A percentile compares a stretch with the other conserved stretches of the same genome.
Evolutionary conservation across 2,329 filamentous ascomycete species (phyloP).

Genomic region (Chaetomiaceae sp.): DNA sequence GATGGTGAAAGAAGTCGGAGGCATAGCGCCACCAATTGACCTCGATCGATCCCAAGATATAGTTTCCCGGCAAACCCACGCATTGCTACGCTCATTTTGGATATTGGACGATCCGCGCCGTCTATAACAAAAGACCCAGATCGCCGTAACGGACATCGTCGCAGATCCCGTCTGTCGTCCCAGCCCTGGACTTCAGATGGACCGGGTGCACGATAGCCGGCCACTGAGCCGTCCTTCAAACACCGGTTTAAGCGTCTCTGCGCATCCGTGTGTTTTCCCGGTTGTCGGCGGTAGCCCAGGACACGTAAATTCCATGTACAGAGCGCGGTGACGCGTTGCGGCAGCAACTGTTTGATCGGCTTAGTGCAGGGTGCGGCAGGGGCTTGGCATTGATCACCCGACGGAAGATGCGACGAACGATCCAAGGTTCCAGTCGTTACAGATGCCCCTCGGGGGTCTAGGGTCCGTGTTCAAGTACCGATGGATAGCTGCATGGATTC

Average conservation of each 20-base stretch:
- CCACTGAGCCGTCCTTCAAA: too few relatives aligned
- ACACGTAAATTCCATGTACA: slow-evolving; percentile 1
- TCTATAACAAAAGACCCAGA: not conserved
- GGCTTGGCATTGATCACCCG: not conserved
- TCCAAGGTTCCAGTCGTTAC: too few relatives aligned
- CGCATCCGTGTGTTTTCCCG: not conserved
- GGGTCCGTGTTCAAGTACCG: too few relatives aligned
- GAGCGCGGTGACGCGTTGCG: not conserved
- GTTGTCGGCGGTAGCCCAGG: too few relatives aligned
- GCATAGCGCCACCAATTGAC: slow-evolving; percentile 11
- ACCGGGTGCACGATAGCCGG: too few relatives aligned
- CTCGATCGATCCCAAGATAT: not conserved
- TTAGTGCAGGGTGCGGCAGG: not conserved
- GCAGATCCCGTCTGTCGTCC: not conserved
- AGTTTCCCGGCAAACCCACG: too few relatives aligned
- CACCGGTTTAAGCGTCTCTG: too few relatives aligned
- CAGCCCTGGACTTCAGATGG: not conserved
- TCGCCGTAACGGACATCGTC: slow-evolving; percentile 9
- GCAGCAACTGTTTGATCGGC: slow-evolving; percentile 6
- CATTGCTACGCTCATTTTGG: not conserved
- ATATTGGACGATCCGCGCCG: not conserved
- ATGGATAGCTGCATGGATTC: too few relatives aligned
- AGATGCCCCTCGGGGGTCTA: too few relatives aligned
- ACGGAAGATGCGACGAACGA: too few relatives aligned
- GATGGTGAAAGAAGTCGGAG: slow-evolving; percentile 4